Percentiles rank a stretch among this genome's conserved stretches.
Evolutionary conservation across 139 green algal species (phyloP).

Genomic region (Closterium sp.): DNA sequence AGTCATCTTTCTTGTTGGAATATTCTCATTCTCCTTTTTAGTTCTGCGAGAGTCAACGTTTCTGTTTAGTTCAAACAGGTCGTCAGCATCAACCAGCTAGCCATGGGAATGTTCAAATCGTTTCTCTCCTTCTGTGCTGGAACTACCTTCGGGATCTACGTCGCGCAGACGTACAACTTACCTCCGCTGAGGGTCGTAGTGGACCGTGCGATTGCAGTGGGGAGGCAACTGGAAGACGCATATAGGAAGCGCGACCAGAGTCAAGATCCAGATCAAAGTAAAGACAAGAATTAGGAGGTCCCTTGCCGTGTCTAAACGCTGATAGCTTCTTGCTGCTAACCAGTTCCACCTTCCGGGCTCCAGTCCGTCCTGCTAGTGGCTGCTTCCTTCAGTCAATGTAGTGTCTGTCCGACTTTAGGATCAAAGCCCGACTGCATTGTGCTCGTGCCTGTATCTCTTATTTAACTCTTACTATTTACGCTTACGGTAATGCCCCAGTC

Average conservation of each 20-base stretch:
- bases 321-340: neutral
- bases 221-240: neutral
- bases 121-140: neutral
- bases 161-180: constrained; percentile 5
- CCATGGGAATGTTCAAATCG: neutral
- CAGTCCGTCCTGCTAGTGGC: neutral
- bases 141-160: neutral
- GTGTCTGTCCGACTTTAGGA: neutral
- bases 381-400: neutral
- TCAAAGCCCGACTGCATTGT: neutral
- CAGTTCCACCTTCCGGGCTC: neutral
- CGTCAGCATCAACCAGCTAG: neutral
- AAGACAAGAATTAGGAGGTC: neutral
- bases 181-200: neutral
- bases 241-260: neutral
- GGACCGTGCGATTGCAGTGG: neutral
- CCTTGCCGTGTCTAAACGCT: neutral
- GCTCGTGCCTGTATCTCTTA: neutral
- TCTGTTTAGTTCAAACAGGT: neutral
- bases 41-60: neutral
- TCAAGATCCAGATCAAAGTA: neutral
- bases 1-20: neutral
- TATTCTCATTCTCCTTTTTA: neutral
- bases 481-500: no score
- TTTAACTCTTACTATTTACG: neutral